A percentile compares a stretch with the other conserved stretches of the same genome.
Conservation (phyloP, 208 protist species). For the Crithidia bombi region DNA sequence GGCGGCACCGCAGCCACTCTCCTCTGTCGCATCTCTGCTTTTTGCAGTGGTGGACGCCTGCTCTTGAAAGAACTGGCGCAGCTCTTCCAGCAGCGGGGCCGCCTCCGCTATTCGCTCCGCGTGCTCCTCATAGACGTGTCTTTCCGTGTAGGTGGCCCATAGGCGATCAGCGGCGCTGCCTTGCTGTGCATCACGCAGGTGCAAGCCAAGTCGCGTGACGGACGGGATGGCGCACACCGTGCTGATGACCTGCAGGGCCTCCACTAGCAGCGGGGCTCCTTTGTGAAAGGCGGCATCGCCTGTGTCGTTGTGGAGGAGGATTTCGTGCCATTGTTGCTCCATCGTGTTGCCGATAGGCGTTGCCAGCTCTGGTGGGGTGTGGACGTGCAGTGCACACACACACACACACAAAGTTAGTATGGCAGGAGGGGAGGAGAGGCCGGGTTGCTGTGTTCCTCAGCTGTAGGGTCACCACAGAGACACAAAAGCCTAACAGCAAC, state of each 20-base stretch:
- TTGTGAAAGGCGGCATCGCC: conserved; percentile 60
- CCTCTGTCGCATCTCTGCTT: not conserved
- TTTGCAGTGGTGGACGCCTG: not conserved
- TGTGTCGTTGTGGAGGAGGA: conserved; percentile 69
- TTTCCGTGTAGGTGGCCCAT: conserved; percentile 28
- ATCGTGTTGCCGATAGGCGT: conserved; percentile 6
- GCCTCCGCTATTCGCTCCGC: conserved; percentile 15
- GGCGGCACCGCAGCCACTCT: too few relatives aligned
- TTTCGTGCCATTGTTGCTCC: conserved; percentile 63
- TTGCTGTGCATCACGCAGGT: conserved; percentile 27
- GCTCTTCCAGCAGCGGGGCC: conserved; percentile 9
- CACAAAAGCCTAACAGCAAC: too few relatives aligned
- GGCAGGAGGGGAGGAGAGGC: not conserved
- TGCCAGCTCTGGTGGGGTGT: not conserved
- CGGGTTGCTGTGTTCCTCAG: too few relatives aligned
- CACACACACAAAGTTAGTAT: not conserved
- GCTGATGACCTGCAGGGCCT: conserved; percentile 60
- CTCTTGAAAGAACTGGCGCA: conserved; percentile 21
- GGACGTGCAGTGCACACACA: too few relatives aligned
- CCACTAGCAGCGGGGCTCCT: conserved; percentile 59
- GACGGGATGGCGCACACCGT: conserved; percentile 35
- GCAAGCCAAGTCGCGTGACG: conserved; percentile 36
- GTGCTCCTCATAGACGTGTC: conserved; percentile 28
- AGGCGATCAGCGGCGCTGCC: conserved; percentile 1
- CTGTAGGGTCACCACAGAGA: too few relatives aligned